These are phyloP conservation scores for Hymenoscyphus fructigenus DNA, from an alignment of 2,329 filamentous ascomycete species.

Conservation along the genomic window DNA sequence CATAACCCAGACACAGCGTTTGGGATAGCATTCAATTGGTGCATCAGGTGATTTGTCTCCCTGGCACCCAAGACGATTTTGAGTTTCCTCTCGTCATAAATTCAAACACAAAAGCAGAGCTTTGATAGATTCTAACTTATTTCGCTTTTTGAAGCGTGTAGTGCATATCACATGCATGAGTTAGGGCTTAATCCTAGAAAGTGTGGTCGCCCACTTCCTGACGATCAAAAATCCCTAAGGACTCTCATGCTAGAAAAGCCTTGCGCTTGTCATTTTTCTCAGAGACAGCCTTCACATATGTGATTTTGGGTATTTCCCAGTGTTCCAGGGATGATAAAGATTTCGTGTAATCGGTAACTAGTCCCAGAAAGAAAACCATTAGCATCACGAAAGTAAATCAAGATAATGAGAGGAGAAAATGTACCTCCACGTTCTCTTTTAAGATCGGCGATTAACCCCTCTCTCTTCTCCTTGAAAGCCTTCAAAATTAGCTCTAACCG, in stretches of 20 bases:
- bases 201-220: no score
- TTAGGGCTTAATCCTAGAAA: no score
- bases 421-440: neutral
- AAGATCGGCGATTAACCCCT: neutral
- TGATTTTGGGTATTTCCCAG: neutral
- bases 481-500: neutral
- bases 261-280: neutral
- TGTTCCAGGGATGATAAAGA: neutral
- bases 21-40: no score
- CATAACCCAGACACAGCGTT: no score
- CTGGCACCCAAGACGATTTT: no score
- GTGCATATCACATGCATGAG: no score
- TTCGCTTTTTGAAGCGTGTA: no score
- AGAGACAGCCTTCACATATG: neutral
- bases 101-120: no score
- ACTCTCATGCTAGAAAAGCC: neutral
- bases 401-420: neutral
- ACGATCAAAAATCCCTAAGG: neutral
- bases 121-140: no score
- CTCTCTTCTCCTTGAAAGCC: neutral
- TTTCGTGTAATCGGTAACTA: neutral
- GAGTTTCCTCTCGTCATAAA: no score
- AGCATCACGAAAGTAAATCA: neutral
- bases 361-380: neutral
- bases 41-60: no score